These are phyloP conservation scores for Sesbania bispinosa DNA, from an alignment of 306 rosid species.

Conservation along the genomic window DNA sequence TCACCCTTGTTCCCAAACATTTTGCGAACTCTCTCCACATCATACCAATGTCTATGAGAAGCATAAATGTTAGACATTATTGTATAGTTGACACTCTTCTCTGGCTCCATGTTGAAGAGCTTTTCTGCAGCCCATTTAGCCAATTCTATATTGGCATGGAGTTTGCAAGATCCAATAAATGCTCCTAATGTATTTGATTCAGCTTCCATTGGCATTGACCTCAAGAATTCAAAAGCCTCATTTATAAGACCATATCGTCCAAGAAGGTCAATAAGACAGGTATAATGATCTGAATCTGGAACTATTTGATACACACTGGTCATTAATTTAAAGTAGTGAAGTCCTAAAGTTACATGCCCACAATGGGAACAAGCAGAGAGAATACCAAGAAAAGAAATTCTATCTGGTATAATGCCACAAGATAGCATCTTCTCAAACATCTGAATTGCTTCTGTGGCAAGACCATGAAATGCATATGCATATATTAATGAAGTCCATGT, in stretches of 20 bases:
- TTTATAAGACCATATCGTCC: slow-evolving; percentile 67
- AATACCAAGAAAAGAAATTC: slow-evolving; percentile 60
- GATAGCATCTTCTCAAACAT: slow-evolving; percentile 65
- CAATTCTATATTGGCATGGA: slow-evolving; percentile 47
- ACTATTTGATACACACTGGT: slow-evolving; percentile 36
- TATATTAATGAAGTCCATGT: slow-evolving; percentile 75
- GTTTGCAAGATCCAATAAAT: slow-evolving; percentile 68
- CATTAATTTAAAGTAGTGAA: slow-evolving; percentile 63
- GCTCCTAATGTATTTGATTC: slow-evolving; percentile 56
- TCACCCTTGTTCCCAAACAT: slow-evolving; percentile 39
- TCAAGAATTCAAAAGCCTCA: slow-evolving; percentile 59
- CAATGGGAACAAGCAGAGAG: slow-evolving; percentile 74
- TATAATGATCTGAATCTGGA: slow-evolving; percentile 58
- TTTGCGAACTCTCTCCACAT: slow-evolving; percentile 52
- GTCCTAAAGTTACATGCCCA: slow-evolving; percentile 51
- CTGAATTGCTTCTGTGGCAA: slow-evolving; percentile 51
- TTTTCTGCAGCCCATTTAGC: slow-evolving; percentile 65
- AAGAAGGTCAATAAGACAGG: slow-evolving; percentile 67
- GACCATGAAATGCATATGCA: slow-evolving; percentile 73
- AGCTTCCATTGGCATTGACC: slow-evolving; percentile 45
- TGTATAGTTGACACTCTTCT: slow-evolving; percentile 48
- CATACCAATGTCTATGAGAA: slow-evolving; percentile 57
- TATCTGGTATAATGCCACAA: slow-evolving; percentile 51
- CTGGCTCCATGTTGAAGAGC: slow-evolving; percentile 53
- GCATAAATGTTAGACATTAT: slow-evolving; percentile 67